Evolutionary conservation across 23 red algal genomes (phyloP), one percentile per base, ranked within the genome.

Genomic region (Gracilaria domingensis): DNA sequence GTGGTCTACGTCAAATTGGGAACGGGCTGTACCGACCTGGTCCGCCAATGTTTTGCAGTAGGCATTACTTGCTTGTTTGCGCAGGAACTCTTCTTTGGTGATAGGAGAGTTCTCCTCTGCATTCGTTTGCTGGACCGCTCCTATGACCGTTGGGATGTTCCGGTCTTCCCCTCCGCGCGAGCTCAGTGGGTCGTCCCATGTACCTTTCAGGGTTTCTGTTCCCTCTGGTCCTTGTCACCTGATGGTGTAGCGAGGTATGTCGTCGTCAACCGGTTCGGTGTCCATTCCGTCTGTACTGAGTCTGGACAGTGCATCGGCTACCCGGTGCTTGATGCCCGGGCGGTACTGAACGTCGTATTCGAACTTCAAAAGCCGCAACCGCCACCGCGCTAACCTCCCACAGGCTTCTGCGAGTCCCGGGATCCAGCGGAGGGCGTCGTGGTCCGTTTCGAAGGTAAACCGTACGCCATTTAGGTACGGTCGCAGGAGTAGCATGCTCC

Each of bases 311-410:
- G 57, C 47, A 48, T 84, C 81, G 28, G 81, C 54, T 8, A 67
- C 7, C 0, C 67, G 20, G 23, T 84, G 81, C 53, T 66, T 84
- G 7, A 36, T 67, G 4, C 57, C 38, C 2, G 54, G 28, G 5
- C 59, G 53, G 21, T 84, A 67, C n/a, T 37, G 28, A 12, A 67
- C 54, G 9, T 84, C 61, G 4, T 66, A 84, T 56, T 84, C 56
- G 21, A 84, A 65, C 33, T 84, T 20, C 53, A 18, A 61, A 1
- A 84, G 16, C 0, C 81, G 53, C 17, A 84, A 58, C 1, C 81
- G 13, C 54, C 56, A 84, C 39, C 81, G 81, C 16, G 81, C 54
- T 23, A 84, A 26, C n/a, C 61, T 0, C 24, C 81, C 56, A 5
- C 34, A 23, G 34, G 29, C 29, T 26, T 84, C 13, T 59, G 29